Percentiles rank a stretch among this genome's conserved stretches.
Conservation (phyloP, 495 filamentous ascomycete genomes). For the Tetracladium marchalianum region DNA sequence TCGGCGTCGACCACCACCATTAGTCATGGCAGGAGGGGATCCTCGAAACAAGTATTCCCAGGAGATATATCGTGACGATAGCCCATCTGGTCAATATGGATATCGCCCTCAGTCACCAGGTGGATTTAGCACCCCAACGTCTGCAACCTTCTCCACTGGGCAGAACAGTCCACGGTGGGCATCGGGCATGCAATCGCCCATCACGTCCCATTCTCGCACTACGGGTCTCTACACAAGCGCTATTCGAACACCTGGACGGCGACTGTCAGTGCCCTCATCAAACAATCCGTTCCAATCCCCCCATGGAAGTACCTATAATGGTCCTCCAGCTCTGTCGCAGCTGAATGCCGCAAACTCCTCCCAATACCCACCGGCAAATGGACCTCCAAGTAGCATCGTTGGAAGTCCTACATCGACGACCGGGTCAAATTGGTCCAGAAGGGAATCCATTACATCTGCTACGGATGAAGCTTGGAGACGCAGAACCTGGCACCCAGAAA, state of each 20-base stretch:
- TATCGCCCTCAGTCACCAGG: slow-evolving; percentile 50
- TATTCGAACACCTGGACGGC: slow-evolving; percentile 56
- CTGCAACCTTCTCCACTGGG: slow-evolving; percentile 61
- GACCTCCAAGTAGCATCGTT: slow-evolving; percentile 46
- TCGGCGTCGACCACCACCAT: slow-evolving; percentile 65
- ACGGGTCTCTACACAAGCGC: slow-evolving; percentile 57
- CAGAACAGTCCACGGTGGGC: slow-evolving; percentile 64
- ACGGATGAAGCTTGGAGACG: slow-evolving; percentile 70
- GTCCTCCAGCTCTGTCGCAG: slow-evolving; percentile 49
- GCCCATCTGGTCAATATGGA: slow-evolving; percentile 30
- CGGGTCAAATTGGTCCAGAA: slow-evolving; percentile 48
- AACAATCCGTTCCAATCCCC: slow-evolving; percentile 65
- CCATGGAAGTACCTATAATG: slow-evolving; percentile 38
- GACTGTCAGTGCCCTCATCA: slow-evolving; percentile 72
- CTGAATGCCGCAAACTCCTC: slow-evolving; percentile 42
- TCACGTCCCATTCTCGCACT: slow-evolving; percentile 48
- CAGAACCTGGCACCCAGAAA: slow-evolving; percentile 85
- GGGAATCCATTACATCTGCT: slow-evolving; percentile 49
- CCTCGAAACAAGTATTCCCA: slow-evolving; percentile 42
- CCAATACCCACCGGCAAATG: slow-evolving; percentile 21
- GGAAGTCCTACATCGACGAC: slow-evolving; percentile 58
- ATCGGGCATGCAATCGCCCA: slow-evolving; percentile 55
- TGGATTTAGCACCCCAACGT: slow-evolving; percentile 69
- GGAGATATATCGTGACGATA: slow-evolving; percentile 48
- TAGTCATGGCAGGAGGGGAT: slow-evolving; percentile 70